phyloP scores from a whole-genome alignment of 1,284 basidiomycete species.

The Pseudozyma sp. region DNA sequence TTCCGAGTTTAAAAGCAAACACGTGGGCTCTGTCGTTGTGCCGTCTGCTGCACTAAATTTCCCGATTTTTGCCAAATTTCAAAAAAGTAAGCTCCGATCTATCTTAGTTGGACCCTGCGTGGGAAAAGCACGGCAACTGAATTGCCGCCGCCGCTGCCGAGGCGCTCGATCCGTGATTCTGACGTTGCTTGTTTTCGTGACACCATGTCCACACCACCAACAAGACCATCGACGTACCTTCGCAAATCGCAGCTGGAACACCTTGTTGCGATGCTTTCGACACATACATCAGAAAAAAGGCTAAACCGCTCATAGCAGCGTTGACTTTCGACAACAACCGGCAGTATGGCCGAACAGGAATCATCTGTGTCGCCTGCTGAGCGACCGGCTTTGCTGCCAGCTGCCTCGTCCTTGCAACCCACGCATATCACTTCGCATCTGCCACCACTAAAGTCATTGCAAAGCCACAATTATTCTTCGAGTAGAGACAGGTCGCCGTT shows the following conservation, averaged over 20 bases:
- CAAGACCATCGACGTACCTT: background rate
- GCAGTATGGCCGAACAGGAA: background rate
- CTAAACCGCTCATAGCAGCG: background rate
- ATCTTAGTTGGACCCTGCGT: background rate
- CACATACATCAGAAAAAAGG: too few relatives aligned
- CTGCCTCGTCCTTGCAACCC: conserved; percentile 16
- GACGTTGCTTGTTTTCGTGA: too few relatives aligned
- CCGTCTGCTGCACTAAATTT: too few relatives aligned
- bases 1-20: too few relatives aligned
- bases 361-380: background rate
- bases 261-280: too few relatives aligned
- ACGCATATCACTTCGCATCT: conserved; percentile 29
- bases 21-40: too few relatives aligned
- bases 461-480: background rate
- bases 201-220: background rate
- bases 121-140: background rate
- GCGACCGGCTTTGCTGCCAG: conserved; percentile 18
- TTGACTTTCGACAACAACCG: background rate
- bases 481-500: conserved; percentile 8
- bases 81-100: too few relatives aligned
- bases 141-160: background rate
- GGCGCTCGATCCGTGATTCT: too few relatives aligned
- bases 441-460: conserved; percentile 18
- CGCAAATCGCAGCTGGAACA: too few relatives aligned
- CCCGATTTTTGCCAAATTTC: too few relatives aligned